Evolutionary conservation across 179 eudicot species (phyloP), one percentile per base, ranked within the genome.

Genomic region (Beta macrorhiza): DNA sequence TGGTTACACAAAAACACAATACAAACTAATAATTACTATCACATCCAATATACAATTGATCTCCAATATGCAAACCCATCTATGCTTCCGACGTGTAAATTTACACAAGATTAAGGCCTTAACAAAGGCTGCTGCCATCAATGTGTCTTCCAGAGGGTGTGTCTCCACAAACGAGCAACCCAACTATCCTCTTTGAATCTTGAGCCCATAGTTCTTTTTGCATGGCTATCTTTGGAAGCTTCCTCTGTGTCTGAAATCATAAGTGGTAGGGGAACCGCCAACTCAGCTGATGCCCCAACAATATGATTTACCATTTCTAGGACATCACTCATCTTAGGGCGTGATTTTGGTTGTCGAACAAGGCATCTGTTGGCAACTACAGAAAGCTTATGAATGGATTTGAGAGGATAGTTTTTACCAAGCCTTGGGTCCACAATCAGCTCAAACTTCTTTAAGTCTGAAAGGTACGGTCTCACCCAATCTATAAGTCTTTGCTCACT

Each of bases 291-390:
- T 17, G 89, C 81, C 76, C 89, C 97, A 0, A 89, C 78, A 73
- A 94, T 81, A 44, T 75, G 79, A 68, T 88, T 86, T 55, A 96
- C 86, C 98, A 93, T 89, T 76, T 88, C 92, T 82, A 88, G 81
- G 52, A 94, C 92, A 64, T 90, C 98, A 15, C 98, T 94, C 99
- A 96, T 96, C 84, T 92, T 96, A 44, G 98, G 98, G 51, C 99
- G 93, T 57, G 93, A 72, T 75, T 91, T 96, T n/a, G 92, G 84
- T 19, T 92, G 85, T 78, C 91, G 87, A 51, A 82, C 81, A 84
- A 96, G 83, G 89, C 99, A 96, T 42, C 90, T 88, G 85, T 92
- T 93, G 74, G 99, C 99, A 53, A 96, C 81, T n/a, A 84, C 58
- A 4, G 99, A 92, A 56, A 96, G 90, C 89, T 88, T 94, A 71